Base-by-base conservation (phyloP, 2,329 filamentous ascomycete species). In the Didymella exigua region DNA sequence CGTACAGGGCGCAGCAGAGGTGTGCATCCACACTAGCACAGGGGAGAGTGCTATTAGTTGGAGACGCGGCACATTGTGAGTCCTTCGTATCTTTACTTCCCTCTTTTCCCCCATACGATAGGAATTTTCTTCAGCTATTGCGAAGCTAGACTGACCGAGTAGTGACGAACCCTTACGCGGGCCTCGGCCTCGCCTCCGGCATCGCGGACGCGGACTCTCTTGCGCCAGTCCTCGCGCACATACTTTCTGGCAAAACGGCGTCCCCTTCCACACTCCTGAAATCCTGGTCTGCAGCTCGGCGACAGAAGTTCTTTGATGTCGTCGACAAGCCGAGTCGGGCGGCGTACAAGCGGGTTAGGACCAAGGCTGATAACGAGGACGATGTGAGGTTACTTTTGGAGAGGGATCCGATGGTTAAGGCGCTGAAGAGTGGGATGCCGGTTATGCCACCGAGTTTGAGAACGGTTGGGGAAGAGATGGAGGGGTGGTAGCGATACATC, bases 1-100 rank as follows among this genome's bases (percentile, higher is more conserved):
- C 76, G 7, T 78, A 78, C 50, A 75, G 75, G 48, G 75, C 76
- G 21, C 76, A 78, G 55, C 76, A 78, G 58, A 61, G 74, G 0
- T 74, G 71, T 33, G 74, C 69, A 2, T 50, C 65, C 1, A 65
- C 59, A 5, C 66, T 77, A 24, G 69, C 62, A 42, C 61, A 62
- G n/a, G 71, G 70, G 0, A 62, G 71, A 3, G 70, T 76, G 3
- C 60, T 75, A 3, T 50, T 78, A 2, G 63, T 71, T n/a, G 76
- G 75, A 3, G 76, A 77, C 58, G 75, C 76, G 6, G 75, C 75
- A 9, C 76, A 78, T 49, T 59, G 68, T 68, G 49, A 48, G 67
- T 63, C 5, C n/a, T n/a, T n/a, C n/a, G n/a, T n/a, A n/a, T n/a
- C n/a, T n/a, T n/a, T n/a, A n/a, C n/a, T n/a, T n/a, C n/a, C n/a